These are phyloP conservation scores for Teratosphaeria gauchensis DNA, from an alignment of 2,329 filamentous ascomycete species.

Conservation along the genomic window DNA sequence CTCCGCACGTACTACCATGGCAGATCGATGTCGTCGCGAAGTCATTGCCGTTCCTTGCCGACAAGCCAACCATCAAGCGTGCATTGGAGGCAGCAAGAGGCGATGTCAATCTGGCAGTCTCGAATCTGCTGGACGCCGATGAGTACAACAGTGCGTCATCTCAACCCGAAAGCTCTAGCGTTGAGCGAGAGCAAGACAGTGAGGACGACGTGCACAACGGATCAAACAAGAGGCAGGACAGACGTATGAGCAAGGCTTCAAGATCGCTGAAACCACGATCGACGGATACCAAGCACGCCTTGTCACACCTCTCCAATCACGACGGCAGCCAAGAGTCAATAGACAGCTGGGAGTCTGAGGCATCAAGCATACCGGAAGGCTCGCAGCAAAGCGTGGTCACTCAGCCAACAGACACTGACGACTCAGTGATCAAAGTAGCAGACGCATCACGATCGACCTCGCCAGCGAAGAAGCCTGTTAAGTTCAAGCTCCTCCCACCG, in stretches of 20 bases:
- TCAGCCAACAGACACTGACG: conserved; percentile 10
- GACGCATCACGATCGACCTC: conserved; percentile 4
- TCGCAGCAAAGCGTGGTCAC: conserved; percentile 15
- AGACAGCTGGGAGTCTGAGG: conserved; percentile 23
- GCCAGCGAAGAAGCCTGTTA: conserved; percentile 11
- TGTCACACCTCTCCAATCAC: conserved; percentile 20
- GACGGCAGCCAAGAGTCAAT: conserved; percentile 28
- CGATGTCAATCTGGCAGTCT: conserved; percentile 45
- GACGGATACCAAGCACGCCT: conserved; percentile 20
- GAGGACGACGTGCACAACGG: conserved; percentile 39
- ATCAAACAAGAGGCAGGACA: conserved; percentile 44
- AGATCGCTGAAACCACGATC: conserved; percentile 23
- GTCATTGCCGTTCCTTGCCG: conserved; percentile 41
- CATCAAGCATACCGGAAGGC: conserved; percentile 19
- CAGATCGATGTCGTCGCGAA: conserved; percentile 46
- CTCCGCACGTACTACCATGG: conserved; percentile 41
- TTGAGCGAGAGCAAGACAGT: conserved; percentile 42
- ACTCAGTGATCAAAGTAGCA: conserved; percentile 5
- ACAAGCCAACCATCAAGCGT: conserved; percentile 42
- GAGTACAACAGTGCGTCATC: conserved; percentile 34
- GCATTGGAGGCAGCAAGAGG: conserved; percentile 45
- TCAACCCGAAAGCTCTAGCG: conserved; percentile 37
- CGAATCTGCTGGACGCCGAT: conserved; percentile 41
- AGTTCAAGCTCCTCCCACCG: conserved; percentile 27
- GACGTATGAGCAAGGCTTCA: conserved; percentile 36